Conservation (phyloP, 805 yeast genomes). For the Helenozyma rhizophorensis region DNA sequence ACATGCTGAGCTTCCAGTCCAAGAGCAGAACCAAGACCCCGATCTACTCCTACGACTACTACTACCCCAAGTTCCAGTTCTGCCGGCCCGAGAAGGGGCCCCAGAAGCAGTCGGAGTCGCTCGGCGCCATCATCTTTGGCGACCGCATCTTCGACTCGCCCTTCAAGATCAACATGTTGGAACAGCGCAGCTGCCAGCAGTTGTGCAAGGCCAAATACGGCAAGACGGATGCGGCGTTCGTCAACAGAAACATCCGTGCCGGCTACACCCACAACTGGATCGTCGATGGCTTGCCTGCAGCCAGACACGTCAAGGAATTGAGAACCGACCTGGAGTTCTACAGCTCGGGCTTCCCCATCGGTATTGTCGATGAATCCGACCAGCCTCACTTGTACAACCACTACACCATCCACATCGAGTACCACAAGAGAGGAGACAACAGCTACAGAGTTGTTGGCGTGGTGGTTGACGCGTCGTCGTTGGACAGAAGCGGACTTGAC, state of each 20-base stretch:
- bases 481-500: conserved; percentile 27
- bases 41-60: conserved; percentile 76
- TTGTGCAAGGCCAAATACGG: conserved; percentile 64
- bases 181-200: conserved; percentile 61
- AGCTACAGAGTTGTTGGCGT: conserved; percentile 89
- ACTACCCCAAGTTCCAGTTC: conserved; percentile 77
- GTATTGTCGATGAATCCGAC: conserved; percentile 55
- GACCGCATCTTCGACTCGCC: conserved; percentile 95
- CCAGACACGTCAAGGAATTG: conserved; percentile 53
- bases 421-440: conserved; percentile 67
- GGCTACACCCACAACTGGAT: conserved; percentile 91
- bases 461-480: conserved; percentile 66
- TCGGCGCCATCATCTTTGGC: conserved; percentile 92
- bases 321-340: conserved; percentile 61
- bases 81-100: conserved; percentile 71
- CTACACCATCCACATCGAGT: conserved; percentile 72
- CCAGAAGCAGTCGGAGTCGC: conserved; percentile 74
- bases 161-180: conserved; percentile 72
- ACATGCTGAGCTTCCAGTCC: conserved; percentile 19
- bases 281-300: conserved; percentile 92
- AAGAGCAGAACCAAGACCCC: conserved; percentile 46
- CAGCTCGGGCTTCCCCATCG: conserved; percentile 79
- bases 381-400: conserved; percentile 73
- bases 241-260: conserved; percentile 72
- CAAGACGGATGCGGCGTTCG: conserved; percentile 65